Evolutionary conservation across 352 stramenopile species (phyloP).

Genomic region (Plasmopara muralis): DNA sequence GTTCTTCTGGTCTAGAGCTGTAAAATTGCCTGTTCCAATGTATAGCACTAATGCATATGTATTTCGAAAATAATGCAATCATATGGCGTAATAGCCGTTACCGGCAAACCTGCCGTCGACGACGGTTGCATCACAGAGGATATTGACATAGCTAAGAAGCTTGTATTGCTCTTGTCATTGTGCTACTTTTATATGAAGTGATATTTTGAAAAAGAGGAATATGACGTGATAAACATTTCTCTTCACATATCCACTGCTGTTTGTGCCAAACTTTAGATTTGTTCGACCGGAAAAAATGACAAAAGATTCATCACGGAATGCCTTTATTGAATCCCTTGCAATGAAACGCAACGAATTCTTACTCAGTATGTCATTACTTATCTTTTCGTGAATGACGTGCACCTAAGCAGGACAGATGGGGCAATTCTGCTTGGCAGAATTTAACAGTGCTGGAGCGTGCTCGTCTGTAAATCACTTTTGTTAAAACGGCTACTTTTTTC

Average conservation of each 20-base stretch:
- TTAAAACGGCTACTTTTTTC: conserved; percentile 55
- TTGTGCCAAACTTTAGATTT: conserved; percentile 40
- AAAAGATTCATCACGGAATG: conserved; percentile 18
- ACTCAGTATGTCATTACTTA: conserved; percentile 26
- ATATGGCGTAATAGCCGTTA: too few relatives aligned
- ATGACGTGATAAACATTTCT: neutral
- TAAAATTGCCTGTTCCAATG: too few relatives aligned
- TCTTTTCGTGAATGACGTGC: neutral
- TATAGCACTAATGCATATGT: too few relatives aligned
- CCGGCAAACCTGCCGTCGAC: too few relatives aligned
- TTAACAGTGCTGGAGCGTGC: conserved; percentile 68
- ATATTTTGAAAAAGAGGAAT: neutral
- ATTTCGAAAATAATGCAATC: too few relatives aligned
- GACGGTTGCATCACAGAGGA: too few relatives aligned
- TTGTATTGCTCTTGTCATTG: conserved; percentile 51
- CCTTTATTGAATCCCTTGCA: conserved; percentile 16
- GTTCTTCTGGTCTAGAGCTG: too few relatives aligned
- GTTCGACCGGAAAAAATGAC: conserved; percentile 38
- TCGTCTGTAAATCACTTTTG: conserved; percentile 76
- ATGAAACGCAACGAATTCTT: conserved; percentile 35
- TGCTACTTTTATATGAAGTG: conserved; percentile 46
- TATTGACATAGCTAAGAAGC: conserved; percentile 1
- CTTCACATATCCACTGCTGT: conserved; percentile 44
- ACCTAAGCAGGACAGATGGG: neutral
- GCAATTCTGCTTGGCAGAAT: conserved; percentile 24